Evolutionary conservation across 208 protist species (phyloP), one percentile per base, ranked within the genome.

Genomic region (Plasmodiophora brassicae): DNA sequence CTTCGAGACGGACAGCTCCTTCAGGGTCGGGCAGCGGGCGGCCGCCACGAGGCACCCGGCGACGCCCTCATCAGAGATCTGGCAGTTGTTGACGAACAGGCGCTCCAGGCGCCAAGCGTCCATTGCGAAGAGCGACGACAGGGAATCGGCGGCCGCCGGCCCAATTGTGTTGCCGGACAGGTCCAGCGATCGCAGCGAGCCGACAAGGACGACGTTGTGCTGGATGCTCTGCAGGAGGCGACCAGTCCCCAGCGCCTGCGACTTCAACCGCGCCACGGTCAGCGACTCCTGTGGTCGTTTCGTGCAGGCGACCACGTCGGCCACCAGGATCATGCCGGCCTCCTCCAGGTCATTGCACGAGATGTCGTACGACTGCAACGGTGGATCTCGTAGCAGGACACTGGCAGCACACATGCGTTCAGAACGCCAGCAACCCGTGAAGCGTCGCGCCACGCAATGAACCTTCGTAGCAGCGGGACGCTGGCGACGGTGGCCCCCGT

Each of bases 281-380:
- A 78, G 5, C n/a, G 20, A 32, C 14, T 78, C 65, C 5, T 44
- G n/a, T 78, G 65, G 65, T 32, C 5, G 32, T 5, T 5, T 32
- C 65, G 32, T 44, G 5, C 32, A 14, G n/a, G 65, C n/a, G n/a
- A 78, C 5, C 5, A 78, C 65, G 5, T 32, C 65, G 5, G 65
- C 65, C 10, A 78, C n/a, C 5, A 78, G 32, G 32, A 38, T 5
- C 65, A 78, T 5, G 32, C 65, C 65, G 5, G 32, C 65, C 32
- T 78, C 65, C 41, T 78, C 65, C n/a, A 78, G n/a, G 32, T 38
- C 65, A 32, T 78, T 78, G 5, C 65, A n/a, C 20, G 65, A 78
- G 5, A 78, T 5, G 65, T 78, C 65, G 65, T 44, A 78, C 5
- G 14, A 32, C 32, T 78, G 32, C 10, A 78, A 78, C 41, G 32